Evolutionary conservation across 257 asterid species (phyloP).

Genomic region (Solanum bulbocastanum): DNA sequence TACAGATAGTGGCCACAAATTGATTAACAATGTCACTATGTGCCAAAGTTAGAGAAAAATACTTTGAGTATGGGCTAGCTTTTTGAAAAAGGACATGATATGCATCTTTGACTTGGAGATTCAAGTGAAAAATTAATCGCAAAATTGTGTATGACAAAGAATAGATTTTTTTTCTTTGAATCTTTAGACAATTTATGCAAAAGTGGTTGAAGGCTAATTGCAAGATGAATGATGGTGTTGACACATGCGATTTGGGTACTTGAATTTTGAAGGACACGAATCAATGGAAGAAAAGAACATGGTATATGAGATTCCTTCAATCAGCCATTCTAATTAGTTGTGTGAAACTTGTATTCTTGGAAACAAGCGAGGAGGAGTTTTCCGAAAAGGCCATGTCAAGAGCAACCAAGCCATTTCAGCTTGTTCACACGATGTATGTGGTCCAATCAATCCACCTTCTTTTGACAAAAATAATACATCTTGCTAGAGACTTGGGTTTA

Average conservation of each 20-base stretch:
- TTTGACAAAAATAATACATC: background rate
- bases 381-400: background rate
- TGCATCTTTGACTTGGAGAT: background rate
- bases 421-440: background rate
- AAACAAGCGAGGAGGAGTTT: background rate
- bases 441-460: background rate
- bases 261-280: background rate
- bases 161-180: background rate
- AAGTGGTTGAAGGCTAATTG: background rate
- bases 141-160: background rate
- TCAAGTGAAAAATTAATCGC: background rate
- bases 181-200: background rate
- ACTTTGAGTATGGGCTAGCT: background rate
- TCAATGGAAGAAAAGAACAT: too few species aligned
- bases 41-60: background rate
- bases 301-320: background rate
- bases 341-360: background rate
- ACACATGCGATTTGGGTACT: background rate
- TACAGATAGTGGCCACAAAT: background rate
- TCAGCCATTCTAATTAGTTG: background rate
- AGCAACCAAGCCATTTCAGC: background rate
- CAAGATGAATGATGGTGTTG: background rate
- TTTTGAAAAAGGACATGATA: background rate
- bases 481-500: background rate
- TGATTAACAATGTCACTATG: background rate